Evolutionary conservation across 371 early-diverging fungal genomes (phyloP).

Genomic region (Apophysomyces sp.): DNA sequence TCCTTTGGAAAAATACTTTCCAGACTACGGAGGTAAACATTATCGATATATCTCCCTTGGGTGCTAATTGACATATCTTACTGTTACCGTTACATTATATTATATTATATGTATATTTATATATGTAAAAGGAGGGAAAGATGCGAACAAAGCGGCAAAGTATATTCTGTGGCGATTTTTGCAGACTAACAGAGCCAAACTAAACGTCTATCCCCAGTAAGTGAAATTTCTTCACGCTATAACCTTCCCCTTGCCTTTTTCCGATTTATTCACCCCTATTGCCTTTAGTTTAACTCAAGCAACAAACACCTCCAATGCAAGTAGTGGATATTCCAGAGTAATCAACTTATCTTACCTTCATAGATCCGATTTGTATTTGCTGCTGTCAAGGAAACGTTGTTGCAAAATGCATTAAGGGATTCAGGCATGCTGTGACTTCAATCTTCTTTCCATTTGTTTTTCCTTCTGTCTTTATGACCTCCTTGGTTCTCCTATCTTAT

Average conservation of each 20-base stretch:
- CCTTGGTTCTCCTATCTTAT: no score
- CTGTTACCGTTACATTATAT: no score
- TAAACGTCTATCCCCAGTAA: constrained; percentile 76
- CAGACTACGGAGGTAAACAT: constrained; percentile 58
- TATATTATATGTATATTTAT: no score
- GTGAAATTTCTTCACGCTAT: constrained; percentile 4
- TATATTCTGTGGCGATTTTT: constrained; percentile 74
- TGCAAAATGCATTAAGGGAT: constrained; percentile 66
- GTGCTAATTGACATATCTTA: not conserved
- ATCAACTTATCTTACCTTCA: not conserved
- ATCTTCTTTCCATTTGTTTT: no score
- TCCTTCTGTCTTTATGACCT: no score
- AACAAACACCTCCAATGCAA: constrained; percentile 72
- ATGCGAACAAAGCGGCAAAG: constrained; percentile 71
- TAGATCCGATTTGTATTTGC: constrained; percentile 68
- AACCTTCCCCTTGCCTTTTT: not conserved
- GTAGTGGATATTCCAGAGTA: not conserved
- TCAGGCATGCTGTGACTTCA: constrained; percentile 59
- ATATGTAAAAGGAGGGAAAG: constrained; percentile 51
- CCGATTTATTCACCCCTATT: not conserved
- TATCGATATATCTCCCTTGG: not conserved
- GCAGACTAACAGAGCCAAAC: constrained; percentile 65
- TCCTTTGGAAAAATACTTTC: constrained; percentile 57
- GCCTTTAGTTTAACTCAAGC: constrained; percentile 64
- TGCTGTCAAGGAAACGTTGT: constrained; percentile 72